Conservation (phyloP, 2,329 filamentous ascomycete species). For the Colletotrichum falcatum region DNA sequence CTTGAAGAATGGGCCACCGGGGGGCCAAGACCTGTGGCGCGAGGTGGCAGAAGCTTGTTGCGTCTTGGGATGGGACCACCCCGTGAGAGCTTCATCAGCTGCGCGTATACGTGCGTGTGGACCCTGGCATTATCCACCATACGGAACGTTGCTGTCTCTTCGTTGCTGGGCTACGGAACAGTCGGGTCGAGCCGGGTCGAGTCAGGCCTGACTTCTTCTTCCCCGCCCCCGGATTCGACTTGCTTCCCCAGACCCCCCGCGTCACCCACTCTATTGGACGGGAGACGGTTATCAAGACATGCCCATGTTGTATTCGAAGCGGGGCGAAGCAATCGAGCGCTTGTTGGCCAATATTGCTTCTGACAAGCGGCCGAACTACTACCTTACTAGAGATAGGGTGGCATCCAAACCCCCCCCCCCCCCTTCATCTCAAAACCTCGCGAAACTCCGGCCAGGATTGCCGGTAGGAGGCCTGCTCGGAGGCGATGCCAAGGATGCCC, state of each 20-base stretch:
- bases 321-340: slow-evolving; percentile 6
- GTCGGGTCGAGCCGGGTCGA: no score
- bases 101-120: not conserved
- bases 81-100: not conserved
- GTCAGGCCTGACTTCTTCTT: slow-evolving; percentile 4
- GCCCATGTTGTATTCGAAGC: not conserved
- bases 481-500: not conserved
- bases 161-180: not conserved
- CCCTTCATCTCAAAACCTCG: not conserved
- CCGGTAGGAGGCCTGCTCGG: not conserved
- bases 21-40: not conserved
- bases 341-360: not conserved
- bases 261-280: slow-evolving; percentile 20
- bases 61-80: not conserved
- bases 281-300: not conserved
- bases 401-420: not conserved
- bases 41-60: not conserved
- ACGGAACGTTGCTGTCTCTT: slow-evolving; percentile 13
- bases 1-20: not conserved
- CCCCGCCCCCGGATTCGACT: slow-evolving; percentile 1
- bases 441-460: slow-evolving; percentile 3
- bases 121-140: not conserved
- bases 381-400: not conserved
- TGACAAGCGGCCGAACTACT: not conserved
- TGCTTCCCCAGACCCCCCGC: slow-evolving; percentile 16